phyloP scores from a whole-genome alignment of 1,284 basidiomycete species.

The Earliella scabrosa region DNA sequence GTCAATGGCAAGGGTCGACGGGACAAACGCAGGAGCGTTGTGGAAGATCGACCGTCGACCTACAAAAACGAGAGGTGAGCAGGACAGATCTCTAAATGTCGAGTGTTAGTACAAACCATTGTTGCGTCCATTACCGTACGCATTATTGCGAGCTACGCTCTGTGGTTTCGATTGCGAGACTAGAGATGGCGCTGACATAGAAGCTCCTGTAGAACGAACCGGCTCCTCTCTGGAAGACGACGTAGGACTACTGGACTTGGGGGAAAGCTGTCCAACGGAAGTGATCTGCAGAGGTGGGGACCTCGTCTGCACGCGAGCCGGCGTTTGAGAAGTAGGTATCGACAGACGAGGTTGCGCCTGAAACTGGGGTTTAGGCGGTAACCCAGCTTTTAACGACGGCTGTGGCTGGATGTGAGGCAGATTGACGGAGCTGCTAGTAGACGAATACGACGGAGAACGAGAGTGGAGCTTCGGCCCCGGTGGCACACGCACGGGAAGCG shows the following conservation, averaged over 20 bases:
- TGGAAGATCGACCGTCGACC: constrained; percentile 8
- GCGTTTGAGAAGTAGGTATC: not conserved
- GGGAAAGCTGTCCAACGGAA: constrained; percentile 1
- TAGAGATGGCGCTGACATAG: not conserved
- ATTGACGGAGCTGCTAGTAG: constrained; percentile 9
- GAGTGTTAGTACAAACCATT: constrained; percentile 6
- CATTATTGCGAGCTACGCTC: not conserved
- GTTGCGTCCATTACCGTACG: not conserved
- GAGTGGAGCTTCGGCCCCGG: constrained; percentile 4
- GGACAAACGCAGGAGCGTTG: constrained; percentile 21
- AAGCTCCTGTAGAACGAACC: not conserved
- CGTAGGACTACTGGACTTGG: constrained; percentile 6
- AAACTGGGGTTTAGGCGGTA: constrained; percentile 11
- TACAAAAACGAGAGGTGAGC: not conserved
- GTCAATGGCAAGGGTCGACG: constrained; percentile 22
- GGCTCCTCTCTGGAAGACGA: constrained; percentile 11
- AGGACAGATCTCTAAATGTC: too few species aligned
- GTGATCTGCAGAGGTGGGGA: constrained; percentile 5
- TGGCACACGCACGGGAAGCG: constrained; percentile 10
- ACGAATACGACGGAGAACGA: constrained; percentile 18
- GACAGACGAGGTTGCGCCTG: constrained; percentile 1
- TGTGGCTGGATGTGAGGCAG: constrained; percentile 1
- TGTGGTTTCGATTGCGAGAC: not conserved
- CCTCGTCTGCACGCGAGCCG: constrained; percentile 3
- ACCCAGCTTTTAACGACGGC: not conserved